Evolutionary conservation across 2,329 filamentous ascomycete genomes (phyloP).

Genomic region (Fusarium miscanthi): DNA sequence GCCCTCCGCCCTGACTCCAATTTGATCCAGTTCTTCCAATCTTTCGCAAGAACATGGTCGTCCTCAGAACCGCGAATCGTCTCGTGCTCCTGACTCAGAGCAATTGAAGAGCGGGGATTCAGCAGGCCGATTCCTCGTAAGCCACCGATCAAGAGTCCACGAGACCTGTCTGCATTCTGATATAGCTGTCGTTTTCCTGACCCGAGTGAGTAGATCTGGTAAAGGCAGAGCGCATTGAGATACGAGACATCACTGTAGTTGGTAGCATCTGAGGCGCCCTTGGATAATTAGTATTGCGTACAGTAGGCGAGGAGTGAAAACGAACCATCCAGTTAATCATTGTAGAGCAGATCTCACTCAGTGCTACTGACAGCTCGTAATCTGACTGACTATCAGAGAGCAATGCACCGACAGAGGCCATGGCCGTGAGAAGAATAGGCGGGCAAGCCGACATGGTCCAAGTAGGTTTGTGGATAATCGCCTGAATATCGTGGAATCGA

Average conservation of each 20-base stretch:
- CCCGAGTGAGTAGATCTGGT: background rate
- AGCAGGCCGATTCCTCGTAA: background rate
- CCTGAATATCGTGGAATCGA: background rate
- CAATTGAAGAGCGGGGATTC: background rate
- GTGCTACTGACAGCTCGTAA: background rate
- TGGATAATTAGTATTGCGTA: background rate
- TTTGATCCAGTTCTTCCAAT: background rate
- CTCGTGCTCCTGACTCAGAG: background rate
- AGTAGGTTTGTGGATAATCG: background rate
- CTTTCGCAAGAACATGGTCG: accelerated
- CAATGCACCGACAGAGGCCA: background rate
- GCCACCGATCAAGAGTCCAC: background rate
- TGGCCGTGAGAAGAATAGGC: background rate
- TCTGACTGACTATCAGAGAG: background rate
- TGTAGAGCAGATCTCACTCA: background rate
- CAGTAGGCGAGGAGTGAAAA: accelerated
- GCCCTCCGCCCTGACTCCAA: background rate
- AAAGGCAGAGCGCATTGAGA: background rate
- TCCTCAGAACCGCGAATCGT: background rate
- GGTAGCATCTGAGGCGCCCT: background rate
- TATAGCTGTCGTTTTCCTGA: background rate
- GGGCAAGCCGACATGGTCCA: background rate
- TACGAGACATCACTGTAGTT: background rate
- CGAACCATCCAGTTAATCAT: slow-evolving; percentile 3
- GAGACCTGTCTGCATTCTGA: slow-evolving; percentile 1